Percentiles rank a stretch among this genome's conserved stretches.
These are phyloP conservation scores for Neofusicoccum parvum DNA, from an alignment of 2,329 filamentous ascomycete genomes.

Conservation along the genomic window DNA sequence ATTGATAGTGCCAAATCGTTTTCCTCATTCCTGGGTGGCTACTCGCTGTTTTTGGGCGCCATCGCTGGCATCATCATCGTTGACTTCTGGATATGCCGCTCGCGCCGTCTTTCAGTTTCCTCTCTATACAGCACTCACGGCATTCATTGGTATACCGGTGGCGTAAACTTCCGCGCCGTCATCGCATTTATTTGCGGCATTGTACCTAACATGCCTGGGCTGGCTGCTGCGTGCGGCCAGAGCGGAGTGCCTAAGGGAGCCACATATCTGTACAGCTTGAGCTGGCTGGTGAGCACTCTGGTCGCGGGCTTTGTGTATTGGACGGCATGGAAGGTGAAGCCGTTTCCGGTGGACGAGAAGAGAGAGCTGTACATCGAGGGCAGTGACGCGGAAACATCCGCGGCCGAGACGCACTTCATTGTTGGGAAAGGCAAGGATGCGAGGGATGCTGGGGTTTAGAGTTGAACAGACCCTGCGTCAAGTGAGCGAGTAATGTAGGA, in stretches of 20 bases:
- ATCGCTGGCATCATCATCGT: slow-evolving; percentile 31
- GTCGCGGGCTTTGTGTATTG: slow-evolving; percentile 22
- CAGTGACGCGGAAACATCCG: slow-evolving; percentile 4
- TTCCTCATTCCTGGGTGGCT: slow-evolving; percentile 37
- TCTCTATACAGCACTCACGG: slow-evolving; percentile 33
- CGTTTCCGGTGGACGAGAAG: slow-evolving; percentile 20
- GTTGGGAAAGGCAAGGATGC: background rate
- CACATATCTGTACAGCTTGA: slow-evolving; percentile 22
- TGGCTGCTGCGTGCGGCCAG: slow-evolving; percentile 20
- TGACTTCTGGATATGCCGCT: slow-evolving; percentile 30
- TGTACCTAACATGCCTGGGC: slow-evolving; percentile 28
- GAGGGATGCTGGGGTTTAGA: background rate
- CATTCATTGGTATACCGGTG: slow-evolving; percentile 31
- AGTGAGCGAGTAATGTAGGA: background rate
- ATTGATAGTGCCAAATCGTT: slow-evolving; percentile 28
- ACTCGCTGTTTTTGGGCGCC: slow-evolving; percentile 32
- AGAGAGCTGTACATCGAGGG: slow-evolving; percentile 23
- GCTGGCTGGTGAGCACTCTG: slow-evolving; percentile 20
- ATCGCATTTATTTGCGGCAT: slow-evolving; percentile 30
- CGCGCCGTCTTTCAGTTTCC: slow-evolving; percentile 29
- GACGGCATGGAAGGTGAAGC: slow-evolving; percentile 12
- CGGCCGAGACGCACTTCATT: background rate
- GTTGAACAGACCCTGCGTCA: background rate
- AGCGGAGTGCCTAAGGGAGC: slow-evolving; percentile 18
- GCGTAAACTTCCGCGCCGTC: slow-evolving; percentile 31